These are phyloP conservation scores for Pseudognaphalium luteoalbum DNA, from an alignment of 129 eudicot genomes.

Conservation along the genomic window DNA sequence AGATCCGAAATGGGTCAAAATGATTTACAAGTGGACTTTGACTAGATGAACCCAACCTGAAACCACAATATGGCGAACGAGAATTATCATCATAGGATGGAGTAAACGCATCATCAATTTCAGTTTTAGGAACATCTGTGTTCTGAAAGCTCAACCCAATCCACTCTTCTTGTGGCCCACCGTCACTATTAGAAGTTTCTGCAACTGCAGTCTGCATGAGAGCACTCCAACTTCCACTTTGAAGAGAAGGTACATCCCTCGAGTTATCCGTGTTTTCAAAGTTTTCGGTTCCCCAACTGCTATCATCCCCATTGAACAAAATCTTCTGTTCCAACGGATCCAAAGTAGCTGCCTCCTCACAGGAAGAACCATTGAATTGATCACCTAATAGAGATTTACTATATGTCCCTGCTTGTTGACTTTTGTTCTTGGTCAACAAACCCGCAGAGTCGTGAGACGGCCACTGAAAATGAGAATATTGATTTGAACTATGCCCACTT, in stretches of 20 bases:
- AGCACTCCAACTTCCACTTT: constrained; percentile 74
- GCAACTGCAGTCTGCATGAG: constrained; percentile 68
- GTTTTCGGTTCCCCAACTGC: constrained; percentile 40
- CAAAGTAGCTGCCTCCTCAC: constrained; percentile 33
- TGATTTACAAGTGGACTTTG: constrained; percentile 26
- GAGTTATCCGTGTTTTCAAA: constrained; percentile 27
- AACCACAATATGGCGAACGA: constrained; percentile 35
- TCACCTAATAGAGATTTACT: not conserved
- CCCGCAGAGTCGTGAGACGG: constrained; percentile 36
- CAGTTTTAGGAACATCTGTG: constrained; percentile 40
- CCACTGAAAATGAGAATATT: constrained; percentile 40
- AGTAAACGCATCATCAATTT: constrained; percentile 32
- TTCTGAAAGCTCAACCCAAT: constrained; percentile 57
- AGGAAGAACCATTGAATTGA: not conserved
- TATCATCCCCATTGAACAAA: constrained; percentile 47
- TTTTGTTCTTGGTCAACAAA: constrained; percentile 36
- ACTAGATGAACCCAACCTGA: constrained; percentile 39
- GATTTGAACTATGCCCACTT: constrained; percentile 21
- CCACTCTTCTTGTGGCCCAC: constrained; percentile 62
- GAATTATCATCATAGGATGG: constrained; percentile 24
- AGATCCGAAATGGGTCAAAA: constrained; percentile 30
- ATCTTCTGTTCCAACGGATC: constrained; percentile 65
- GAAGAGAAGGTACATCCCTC: constrained; percentile 42
- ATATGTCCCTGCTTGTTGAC: constrained; percentile 22
- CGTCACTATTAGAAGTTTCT: constrained; percentile 60